Base-by-base conservation (phyloP, 805 yeast species). In the Cyberlindnera galapagoensis region DNA sequence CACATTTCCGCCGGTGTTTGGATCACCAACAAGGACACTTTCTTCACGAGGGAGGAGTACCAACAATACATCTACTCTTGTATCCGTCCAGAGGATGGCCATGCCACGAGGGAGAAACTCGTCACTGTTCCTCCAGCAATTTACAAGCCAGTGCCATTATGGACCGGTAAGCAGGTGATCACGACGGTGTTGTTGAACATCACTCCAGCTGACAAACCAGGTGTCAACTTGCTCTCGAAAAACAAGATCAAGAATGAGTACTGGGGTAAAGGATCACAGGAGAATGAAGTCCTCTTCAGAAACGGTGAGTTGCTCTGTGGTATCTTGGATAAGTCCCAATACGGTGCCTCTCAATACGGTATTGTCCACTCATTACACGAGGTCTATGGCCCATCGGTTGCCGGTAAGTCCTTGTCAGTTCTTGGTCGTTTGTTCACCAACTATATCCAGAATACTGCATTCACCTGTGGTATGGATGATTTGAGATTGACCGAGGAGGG, bases 391-490 rank as follows among this genome's bases (percentile, higher is more conserved):
- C 79, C 96, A 9, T 74, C 72, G 31, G 73, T 79, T 49, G 96
- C 97, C 14, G 96, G 97, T 39, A 80, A 83, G 53, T 72, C 92
- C 6, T 66, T 92, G 30, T 81, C 94, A 30, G 94, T 90, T n/a
- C 69, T 92, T 40, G 97, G 98, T 43, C 74, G 98, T 51, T 68
- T 92, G 34, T 90, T 94, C 64, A 94, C 99, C 15, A 86, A 84
- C 59, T 92, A 86, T 59, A 87, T 81, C 52, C 88, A 81, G 74
- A 71, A 76, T 65, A 82, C 85, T 36, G 97, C 96, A 2, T 84
- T 92, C 56, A 92, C 98, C 7, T 92, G 99, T 78, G 98, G 99
- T 72, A 94, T 92, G 98, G 99, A 92, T 58, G 99, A 92, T 65
- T 69, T 92, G 59, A 76, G 95, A 56, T 71, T 94, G 47, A 92